These are phyloP conservation scores for Boletus tomentosulus DNA, from an alignment of 768 basidiomycete genomes.

Conservation along the genomic window DNA sequence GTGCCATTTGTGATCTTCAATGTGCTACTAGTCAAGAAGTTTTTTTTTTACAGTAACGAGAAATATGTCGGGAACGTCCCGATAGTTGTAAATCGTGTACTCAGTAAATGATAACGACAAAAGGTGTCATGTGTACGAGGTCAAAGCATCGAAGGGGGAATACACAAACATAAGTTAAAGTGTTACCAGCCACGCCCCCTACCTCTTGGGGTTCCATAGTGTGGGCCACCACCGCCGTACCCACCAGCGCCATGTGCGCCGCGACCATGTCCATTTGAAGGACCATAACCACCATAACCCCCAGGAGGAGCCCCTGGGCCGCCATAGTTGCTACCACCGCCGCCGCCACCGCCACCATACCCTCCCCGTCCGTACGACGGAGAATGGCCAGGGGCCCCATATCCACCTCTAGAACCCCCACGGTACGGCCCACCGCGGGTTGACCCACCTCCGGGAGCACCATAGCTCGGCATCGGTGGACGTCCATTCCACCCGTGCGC, in stretches of 20 bases:
- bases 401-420: slow-evolving; percentile 24
- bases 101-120: slow-evolving; percentile 9
- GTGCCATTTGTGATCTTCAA: not conserved
- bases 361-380: slow-evolving; percentile 26
- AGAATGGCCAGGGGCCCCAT: slow-evolving; percentile 17
- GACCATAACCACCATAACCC: slow-evolving; percentile 33
- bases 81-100: slow-evolving; percentile 13
- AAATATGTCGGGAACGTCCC: not conserved
- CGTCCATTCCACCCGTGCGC: slow-evolving; percentile 31
- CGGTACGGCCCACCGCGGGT: slow-evolving; percentile 26
- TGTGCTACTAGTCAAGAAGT: not conserved
- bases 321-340: slow-evolving; percentile 3
- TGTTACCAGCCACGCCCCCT: slow-evolving; percentile 46
- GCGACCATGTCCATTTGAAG: slow-evolving; percentile 27
- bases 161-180: slow-evolving; percentile 31
- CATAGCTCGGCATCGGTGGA: slow-evolving; percentile 29
- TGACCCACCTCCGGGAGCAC: slow-evolving; percentile 26
- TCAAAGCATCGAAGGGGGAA: slow-evolving; percentile 3
- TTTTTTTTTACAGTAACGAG: not conserved
- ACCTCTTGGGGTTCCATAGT: slow-evolving; percentile 35
- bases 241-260: slow-evolving; percentile 36
- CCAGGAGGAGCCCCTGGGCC: slow-evolving; percentile 20
- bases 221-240: slow-evolving; percentile 25
- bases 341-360: slow-evolving; percentile 15
- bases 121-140: slow-evolving; percentile 5